Conservation (phyloP, 352 stramenopile species). For the Thalassiosira sp. region DNA sequence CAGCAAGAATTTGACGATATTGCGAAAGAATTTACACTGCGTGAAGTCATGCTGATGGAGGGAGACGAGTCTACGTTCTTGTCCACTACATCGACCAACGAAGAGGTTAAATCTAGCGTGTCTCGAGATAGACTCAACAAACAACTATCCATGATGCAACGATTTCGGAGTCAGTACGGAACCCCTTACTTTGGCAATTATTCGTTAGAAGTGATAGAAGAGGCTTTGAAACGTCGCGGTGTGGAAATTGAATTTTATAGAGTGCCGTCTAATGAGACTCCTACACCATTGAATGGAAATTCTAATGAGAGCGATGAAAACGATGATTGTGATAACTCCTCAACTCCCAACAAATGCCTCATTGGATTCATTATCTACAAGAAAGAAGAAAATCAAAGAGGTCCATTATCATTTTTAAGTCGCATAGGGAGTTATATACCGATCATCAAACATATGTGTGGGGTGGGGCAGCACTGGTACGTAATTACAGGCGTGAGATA, state of each 20-base stretch:
- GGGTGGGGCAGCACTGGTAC: slow-evolving; percentile 42
- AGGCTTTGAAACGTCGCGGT: slow-evolving; percentile 32
- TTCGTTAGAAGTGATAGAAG: slow-evolving; percentile 35
- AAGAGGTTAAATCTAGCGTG: neutral
- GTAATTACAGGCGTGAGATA: slow-evolving; percentile 41
- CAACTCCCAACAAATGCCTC: neutral
- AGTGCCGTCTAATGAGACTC: slow-evolving; percentile 14
- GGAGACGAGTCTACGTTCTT: slow-evolving; percentile 5
- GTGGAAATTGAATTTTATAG: slow-evolving; percentile 42
- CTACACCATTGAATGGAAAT: neutral
- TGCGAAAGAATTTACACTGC: slow-evolving; percentile 34
- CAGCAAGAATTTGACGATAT: slow-evolving; percentile 47
- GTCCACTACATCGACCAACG: neutral
- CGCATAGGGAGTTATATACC: slow-evolving; percentile 30
- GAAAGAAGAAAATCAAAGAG: slow-evolving; percentile 11
- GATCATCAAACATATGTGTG: slow-evolving; percentile 32
- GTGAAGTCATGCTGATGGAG: slow-evolving; percentile 27
- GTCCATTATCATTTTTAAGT: slow-evolving; percentile 21
- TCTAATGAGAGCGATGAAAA: neutral
- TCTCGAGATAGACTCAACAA: neutral
- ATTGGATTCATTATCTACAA: slow-evolving; percentile 52
- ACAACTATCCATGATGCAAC: slow-evolving; percentile 30
- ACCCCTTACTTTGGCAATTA: slow-evolving; percentile 46
- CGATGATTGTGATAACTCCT: neutral
- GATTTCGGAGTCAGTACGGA: slow-evolving; percentile 29